Evolutionary conservation across 2,329 filamentous ascomycete genomes (phyloP).

Genomic region (Ophiocordyceps australis): DNA sequence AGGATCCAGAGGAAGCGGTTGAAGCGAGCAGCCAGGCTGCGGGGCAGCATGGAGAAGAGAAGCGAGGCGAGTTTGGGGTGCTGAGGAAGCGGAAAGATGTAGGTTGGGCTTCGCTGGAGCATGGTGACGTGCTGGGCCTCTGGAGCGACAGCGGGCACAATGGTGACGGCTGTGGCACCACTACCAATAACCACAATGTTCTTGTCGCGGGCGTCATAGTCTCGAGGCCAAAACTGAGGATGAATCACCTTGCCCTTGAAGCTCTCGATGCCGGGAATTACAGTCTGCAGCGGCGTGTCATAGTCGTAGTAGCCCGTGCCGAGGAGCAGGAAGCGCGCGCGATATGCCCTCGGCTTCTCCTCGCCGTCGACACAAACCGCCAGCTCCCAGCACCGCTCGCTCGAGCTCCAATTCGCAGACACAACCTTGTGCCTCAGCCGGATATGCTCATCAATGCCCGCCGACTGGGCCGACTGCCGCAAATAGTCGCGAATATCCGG

Average conservation of each 20-base stretch:
- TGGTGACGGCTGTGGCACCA: conserved; percentile 49
- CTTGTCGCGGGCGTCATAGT: conserved; percentile 45
- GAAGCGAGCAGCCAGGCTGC: conserved; percentile 22
- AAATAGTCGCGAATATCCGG: conserved; percentile 34
- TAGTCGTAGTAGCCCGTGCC: conserved; percentile 50
- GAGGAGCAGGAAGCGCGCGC: conserved; percentile 38
- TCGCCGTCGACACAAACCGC: conserved; percentile 19
- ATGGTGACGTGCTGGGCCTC: conserved; percentile 44
- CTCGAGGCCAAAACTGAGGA: conserved; percentile 57
- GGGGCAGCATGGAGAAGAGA: conserved; percentile 20
- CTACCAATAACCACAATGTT: conserved; percentile 48
- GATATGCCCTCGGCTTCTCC: conserved; percentile 8
- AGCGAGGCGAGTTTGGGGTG: conserved; percentile 14
- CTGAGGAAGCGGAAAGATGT: conserved; percentile 36
- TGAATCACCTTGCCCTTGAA: conserved; percentile 33
- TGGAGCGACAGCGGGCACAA: conserved; percentile 41
- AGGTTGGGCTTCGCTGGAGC: conserved; percentile 49
- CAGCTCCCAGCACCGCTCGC: conserved; percentile 36
- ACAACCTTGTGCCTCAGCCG: conserved; percentile 28
- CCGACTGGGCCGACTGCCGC: conserved; percentile 25
- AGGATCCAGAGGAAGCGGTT: conserved; percentile 27
- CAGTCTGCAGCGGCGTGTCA: conserved; percentile 32
- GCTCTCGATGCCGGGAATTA: conserved; percentile 22
- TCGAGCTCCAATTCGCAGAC: conserved; percentile 32
- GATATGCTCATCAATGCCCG: conserved; percentile 36